phyloP scores from a whole-genome alignment of 2,329 filamentous ascomycete genomes.

The Colletotrichum musicola region DNA sequence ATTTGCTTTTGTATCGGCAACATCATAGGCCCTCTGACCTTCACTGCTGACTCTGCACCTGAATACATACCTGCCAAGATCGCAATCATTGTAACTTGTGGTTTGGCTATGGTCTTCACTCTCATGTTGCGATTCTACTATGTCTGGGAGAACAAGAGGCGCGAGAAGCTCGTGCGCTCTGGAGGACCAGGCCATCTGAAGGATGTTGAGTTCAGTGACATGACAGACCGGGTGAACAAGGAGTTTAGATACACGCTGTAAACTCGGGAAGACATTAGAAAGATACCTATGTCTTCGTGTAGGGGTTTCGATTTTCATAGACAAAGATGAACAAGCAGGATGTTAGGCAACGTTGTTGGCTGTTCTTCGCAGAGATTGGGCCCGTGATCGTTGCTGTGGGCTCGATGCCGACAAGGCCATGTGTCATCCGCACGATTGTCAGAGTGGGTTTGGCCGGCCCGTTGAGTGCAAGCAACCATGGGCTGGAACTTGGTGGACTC shows the following conservation, averaged over 20 bases:
- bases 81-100: constrained; percentile 67
- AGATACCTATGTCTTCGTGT: too few relatives aligned
- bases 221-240: constrained; percentile 76
- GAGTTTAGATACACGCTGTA: constrained; percentile 61
- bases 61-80: constrained; percentile 69
- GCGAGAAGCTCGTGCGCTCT: constrained; percentile 55
- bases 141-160: constrained; percentile 26
- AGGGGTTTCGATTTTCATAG: too few relatives aligned
- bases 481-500: neutral
- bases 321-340: too few relatives aligned
- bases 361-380: too few relatives aligned
- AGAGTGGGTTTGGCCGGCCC: too few relatives aligned
- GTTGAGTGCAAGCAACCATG: too few relatives aligned
- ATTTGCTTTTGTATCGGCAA: constrained; percentile 60
- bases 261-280: too few relatives aligned
- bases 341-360: too few relatives aligned
- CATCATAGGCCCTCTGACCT: constrained; percentile 75
- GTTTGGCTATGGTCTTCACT: constrained; percentile 41
- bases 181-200: constrained; percentile 60
- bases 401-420: too few relatives aligned
- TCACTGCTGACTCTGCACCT: constrained; percentile 69
- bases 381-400: too few relatives aligned
- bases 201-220: constrained; percentile 70
- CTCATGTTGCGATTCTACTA: constrained; percentile 27
- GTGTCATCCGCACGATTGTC: too few relatives aligned